These are phyloP conservation scores for Phytophthora palmivora DNA, from an alignment of 352 stramenopile species.

Conservation along the genomic window DNA sequence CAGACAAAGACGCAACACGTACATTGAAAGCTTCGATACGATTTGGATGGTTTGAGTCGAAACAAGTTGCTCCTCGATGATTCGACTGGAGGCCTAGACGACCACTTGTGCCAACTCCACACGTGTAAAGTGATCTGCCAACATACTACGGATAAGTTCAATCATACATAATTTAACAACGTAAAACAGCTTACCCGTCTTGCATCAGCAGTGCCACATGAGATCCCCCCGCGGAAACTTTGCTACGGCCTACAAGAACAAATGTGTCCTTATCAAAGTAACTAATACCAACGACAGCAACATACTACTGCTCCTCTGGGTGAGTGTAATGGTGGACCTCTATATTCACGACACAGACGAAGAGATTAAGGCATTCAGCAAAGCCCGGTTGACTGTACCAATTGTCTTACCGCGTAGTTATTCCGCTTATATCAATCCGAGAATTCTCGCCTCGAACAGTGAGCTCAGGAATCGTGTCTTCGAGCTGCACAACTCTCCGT, in stretches of 20 bases:
- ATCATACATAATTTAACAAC: neutral
- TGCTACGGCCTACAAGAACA: constrained; percentile 52
- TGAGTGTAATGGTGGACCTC: constrained; percentile 67
- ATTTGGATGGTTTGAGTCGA: constrained; percentile 71
- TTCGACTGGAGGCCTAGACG: constrained; percentile 80
- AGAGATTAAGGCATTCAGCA: neutral
- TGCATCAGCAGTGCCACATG: constrained; percentile 88
- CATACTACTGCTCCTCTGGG: constrained; percentile 60
- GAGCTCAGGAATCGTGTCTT: constrained; percentile 66
- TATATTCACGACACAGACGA: constrained; percentile 12
- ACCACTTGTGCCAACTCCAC: constrained; percentile 84
- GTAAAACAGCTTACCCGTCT: constrained; percentile 55
- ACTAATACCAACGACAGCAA: neutral
- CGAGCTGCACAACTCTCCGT: constrained; percentile 60
- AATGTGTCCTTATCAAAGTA: neutral
- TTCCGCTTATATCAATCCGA: constrained; percentile 74
- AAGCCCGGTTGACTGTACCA: neutral
- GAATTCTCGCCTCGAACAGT: constrained; percentile 64
- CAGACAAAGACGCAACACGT: constrained; percentile 10
- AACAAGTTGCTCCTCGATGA: constrained; percentile 57
- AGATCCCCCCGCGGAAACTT: constrained; percentile 79
- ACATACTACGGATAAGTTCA: constrained; percentile 2
- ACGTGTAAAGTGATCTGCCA: constrained; percentile 89
- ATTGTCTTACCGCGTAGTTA: constrained; percentile 68
- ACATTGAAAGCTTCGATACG: constrained; percentile 63